Evolutionary conservation across 768 basidiomycete genomes (phyloP).

Genomic region (Leccinum uliginosum): DNA sequence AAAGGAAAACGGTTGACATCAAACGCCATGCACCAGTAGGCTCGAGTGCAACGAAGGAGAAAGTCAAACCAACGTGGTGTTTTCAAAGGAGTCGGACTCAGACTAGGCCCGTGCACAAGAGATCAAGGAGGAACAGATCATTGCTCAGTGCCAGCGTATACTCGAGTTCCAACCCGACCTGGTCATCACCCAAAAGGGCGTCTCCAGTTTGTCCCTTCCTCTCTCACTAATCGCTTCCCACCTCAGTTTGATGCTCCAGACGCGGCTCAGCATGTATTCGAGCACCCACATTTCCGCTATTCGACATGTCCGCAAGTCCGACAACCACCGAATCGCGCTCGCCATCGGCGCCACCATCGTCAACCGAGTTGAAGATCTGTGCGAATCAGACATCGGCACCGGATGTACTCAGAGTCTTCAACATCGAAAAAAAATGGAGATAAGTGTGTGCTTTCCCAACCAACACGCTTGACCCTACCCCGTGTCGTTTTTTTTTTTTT

Average conservation of each 20-base stretch:
- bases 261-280: constrained; percentile 87
- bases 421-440: too few species aligned
- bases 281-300: constrained; percentile 88
- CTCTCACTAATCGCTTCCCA: background rate
- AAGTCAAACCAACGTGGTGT: constrained; percentile 97
- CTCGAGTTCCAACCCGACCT: constrained; percentile 94
- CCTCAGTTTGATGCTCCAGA: constrained; percentile 43
- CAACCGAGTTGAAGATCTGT: too few species aligned
- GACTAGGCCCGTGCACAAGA: constrained; percentile 85
- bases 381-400: too few species aligned
- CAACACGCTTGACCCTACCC: too few species aligned
- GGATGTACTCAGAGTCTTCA: too few species aligned
- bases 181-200: constrained; percentile 96
- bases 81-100: constrained; percentile 93
- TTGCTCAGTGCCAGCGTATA: constrained; percentile 75
- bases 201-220: constrained; percentile 61
- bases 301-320: constrained; percentile 96
- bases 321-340: constrained; percentile 38
- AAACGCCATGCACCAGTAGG: constrained; percentile 95
- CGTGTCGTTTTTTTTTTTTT: too few species aligned
- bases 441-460: too few species aligned
- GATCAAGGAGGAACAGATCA: constrained; percentile 97
- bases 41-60: constrained; percentile 99
- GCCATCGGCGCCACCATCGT: too few species aligned
- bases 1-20: constrained; percentile 87